phyloP scores from a whole-genome alignment of 2,329 filamentous ascomycete species.

The Diaporthe caulivora region DNA sequence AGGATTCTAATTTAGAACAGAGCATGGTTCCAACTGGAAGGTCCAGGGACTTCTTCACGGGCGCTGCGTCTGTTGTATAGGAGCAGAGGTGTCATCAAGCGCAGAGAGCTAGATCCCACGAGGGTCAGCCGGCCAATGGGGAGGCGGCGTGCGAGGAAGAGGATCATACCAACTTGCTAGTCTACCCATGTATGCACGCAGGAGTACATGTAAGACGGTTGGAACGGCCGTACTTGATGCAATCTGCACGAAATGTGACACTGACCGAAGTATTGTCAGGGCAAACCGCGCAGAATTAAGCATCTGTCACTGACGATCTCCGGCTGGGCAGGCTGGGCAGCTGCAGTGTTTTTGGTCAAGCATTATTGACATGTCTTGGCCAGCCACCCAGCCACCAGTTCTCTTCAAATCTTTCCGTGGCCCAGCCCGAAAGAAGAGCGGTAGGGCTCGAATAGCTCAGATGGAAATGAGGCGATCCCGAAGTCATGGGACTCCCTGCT shows the following conservation, averaged over 20 bases:
- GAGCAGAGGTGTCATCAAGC: constrained; percentile 22
- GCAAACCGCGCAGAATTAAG: background rate
- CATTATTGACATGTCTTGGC: constrained; percentile 16
- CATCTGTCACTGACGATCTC: constrained; percentile 4
- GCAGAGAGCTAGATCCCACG: constrained; percentile 27
- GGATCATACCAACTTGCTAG: constrained; percentile 1
- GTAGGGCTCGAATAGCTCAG: background rate
- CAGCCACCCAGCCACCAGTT: background rate
- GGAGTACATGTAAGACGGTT: background rate
- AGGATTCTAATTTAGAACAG: background rate
- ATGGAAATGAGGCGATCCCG: background rate
- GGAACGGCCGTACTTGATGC: background rate
- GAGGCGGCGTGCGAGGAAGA: background rate
- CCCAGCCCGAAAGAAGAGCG: background rate
- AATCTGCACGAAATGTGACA: background rate
- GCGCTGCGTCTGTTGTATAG: background rate
- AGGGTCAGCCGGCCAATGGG: constrained; percentile 8
- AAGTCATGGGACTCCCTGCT: background rate
- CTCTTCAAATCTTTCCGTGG: background rate
- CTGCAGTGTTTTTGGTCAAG: background rate
- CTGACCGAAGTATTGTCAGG: no score
- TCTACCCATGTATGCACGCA: background rate
- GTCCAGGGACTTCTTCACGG: no score
- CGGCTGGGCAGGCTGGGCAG: constrained; percentile 11
- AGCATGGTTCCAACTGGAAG: background rate